Evolutionary conservation across 257 asterid genomes (phyloP), one percentile per base, ranked within the genome.

Genomic region (Marsdenia floribunda): DNA sequence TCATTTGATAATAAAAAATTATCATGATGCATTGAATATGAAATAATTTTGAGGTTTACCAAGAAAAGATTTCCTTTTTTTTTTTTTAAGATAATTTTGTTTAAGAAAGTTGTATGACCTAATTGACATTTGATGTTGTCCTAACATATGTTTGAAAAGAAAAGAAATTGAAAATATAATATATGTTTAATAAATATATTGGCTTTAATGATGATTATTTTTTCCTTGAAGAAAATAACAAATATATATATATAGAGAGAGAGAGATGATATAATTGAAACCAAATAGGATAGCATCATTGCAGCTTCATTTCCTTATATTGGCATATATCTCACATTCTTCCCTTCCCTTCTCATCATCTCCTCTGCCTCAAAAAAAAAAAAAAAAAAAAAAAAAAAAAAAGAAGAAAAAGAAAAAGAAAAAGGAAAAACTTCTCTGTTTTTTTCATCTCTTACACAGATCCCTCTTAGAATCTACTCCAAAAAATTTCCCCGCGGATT

Each of bases 361-460:
- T 69, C 69, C 46, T 35, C 26, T 76, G 53, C 50, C 77, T 52
- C 13, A 54, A 16, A 53, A 18, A n/a, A n/a, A n/a, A n/a, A n/a
- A n/a, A n/a, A n/a, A 13, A 38, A n/a, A 46, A 46, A 46, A 13
- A 38, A n/a, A 46, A 46, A 46, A 11, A 11, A 29, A 29, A 29
- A 29, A 29, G 1, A 29, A 29, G 1, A 29, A 29, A 29, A 29
- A 29, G 33, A 29, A 29, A 29, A 29, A 29, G 1, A 1, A 29
- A 29, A 29, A 29, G 33, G 33, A 29, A 29, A 29, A 44, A 6
- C 44, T 63, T 46, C 22, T 46, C 78, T 61, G 55, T 73, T 46
- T 72, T 49, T 79, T 71, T 65, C 76, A 54, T 81, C 10, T 70
- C 81, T 76, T 69, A 74, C 80, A 74, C 84, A 80, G 82, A 80